A percentile compares a stretch with the other conserved stretches of the same genome.
Evolutionary conservation across 2,329 filamentous ascomycete genomes (phyloP).

Genomic region (Claviceps paspali): DNA sequence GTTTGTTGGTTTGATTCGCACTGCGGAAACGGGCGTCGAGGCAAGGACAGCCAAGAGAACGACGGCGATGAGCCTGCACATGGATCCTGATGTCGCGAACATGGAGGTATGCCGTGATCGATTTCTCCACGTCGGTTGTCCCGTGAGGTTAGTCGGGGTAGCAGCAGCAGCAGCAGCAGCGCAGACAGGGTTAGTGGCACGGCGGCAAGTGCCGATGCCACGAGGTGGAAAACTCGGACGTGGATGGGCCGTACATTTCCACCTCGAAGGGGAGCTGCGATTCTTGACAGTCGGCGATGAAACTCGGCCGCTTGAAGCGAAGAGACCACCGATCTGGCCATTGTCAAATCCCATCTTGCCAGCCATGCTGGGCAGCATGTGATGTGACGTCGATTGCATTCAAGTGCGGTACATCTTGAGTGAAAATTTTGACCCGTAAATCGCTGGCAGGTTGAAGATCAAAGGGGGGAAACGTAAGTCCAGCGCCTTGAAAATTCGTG

Average conservation of each 20-base stretch:
- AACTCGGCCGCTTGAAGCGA: neutral
- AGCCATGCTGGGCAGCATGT: conserved; percentile 7
- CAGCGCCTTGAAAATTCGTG: no score
- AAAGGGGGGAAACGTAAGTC: no score
- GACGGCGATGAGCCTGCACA: conserved; percentile 15
- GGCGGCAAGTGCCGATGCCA: neutral
- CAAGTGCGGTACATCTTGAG: conserved; percentile 12
- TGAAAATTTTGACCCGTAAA: neutral
- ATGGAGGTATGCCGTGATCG: neutral
- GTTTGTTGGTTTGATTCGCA: conserved; percentile 66
- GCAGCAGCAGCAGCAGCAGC: neutral
- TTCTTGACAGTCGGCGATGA: neutral
- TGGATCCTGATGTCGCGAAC: neutral
- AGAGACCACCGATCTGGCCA: neutral
- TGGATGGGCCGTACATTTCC: neutral
- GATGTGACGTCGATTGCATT: conserved; percentile 7
- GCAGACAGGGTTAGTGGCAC: neutral
- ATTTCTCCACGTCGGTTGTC: neutral
- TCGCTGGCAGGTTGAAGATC: neutral
- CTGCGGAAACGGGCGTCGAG: conserved; percentile 38
- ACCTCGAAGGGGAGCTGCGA: neutral
- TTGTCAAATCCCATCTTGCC: conserved; percentile 4
- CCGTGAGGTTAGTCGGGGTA: no score
- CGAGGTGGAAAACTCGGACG: neutral
- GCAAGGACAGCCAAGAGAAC: conserved; percentile 24